Conservation (phyloP, 768 basidiomycete species). For the Pulveroboletus sp. region DNA sequence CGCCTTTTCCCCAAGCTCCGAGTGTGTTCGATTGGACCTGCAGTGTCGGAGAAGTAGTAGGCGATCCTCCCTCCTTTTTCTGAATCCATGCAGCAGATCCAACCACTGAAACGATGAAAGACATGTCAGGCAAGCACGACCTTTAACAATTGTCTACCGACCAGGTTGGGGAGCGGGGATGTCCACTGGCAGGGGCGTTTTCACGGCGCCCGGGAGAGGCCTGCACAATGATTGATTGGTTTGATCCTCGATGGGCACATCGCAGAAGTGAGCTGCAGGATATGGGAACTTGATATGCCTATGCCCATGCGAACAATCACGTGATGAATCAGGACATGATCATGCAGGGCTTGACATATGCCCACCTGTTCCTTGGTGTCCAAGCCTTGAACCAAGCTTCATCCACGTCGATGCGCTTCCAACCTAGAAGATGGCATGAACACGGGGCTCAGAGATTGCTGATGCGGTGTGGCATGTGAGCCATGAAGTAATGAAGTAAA, state of each 20-base stretch:
- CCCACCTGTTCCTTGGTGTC: conserved; percentile 26
- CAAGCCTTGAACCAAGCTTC: conserved; percentile 39
- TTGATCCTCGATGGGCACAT: conserved; percentile 35
- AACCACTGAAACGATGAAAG: conserved; percentile 18
- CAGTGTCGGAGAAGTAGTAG: background rate
- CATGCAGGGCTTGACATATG: background rate
- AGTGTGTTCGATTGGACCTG: background rate
- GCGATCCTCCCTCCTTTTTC: conserved; percentile 9
- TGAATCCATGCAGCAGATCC: conserved; percentile 25
- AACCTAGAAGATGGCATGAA: conserved; percentile 29
- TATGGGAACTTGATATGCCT: conserved; percentile 38
- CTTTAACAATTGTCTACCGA: conserved; percentile 10
- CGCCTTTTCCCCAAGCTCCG: conserved; percentile 19
- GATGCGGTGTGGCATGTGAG: background rate
- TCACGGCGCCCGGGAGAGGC: conserved; percentile 36
- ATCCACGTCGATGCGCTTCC: conserved; percentile 43
- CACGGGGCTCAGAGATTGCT: background rate
- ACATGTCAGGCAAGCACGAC: conserved; percentile 5
- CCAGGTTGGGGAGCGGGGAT: conserved; percentile 30
- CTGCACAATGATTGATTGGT: conserved; percentile 39
- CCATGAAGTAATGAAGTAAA: background rate
- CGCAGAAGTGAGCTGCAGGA: conserved; percentile 36
- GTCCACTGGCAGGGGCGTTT: conserved; percentile 20
- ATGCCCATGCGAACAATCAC: background rate
- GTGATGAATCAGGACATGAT: conserved; percentile 1